Percentiles rank a stretch among this genome's conserved stretches.
Conservation (phyloP, 1,284 basidiomycete species). For the Ceratobasidium sp. region DNA sequence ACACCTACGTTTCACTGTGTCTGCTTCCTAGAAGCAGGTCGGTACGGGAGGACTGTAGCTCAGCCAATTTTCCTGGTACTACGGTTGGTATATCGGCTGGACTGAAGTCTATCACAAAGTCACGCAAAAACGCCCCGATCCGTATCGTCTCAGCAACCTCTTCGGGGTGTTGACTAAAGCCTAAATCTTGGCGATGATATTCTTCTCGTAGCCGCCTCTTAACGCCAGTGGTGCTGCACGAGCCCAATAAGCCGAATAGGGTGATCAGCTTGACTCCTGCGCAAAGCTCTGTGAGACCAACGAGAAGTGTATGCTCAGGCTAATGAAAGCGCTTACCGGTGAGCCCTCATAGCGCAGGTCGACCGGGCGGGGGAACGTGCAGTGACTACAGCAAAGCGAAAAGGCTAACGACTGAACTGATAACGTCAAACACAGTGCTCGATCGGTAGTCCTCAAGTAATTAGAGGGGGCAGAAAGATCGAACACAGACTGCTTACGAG, state of each 20-base stretch:
- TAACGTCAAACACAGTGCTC: constrained; percentile 13
- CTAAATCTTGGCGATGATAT: too few relatives aligned
- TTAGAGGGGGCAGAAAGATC: too few relatives aligned
- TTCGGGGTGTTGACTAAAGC: neutral
- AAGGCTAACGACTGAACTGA: constrained; percentile 11
- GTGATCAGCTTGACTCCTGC: constrained; percentile 31
- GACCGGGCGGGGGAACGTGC: constrained; percentile 4
- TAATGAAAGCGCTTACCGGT: neutral
- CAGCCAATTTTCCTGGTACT: too few relatives aligned
- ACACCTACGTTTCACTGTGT: too few relatives aligned
- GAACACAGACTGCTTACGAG: too few relatives aligned
- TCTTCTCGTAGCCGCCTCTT: constrained; percentile 3
- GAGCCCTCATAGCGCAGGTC: constrained; percentile 8
- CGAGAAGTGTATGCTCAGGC: neutral
- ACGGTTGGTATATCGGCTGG: constrained; percentile 3
- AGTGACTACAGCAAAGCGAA: neutral
- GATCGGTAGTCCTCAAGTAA: constrained; percentile 25
- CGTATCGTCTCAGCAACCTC: constrained; percentile 47
- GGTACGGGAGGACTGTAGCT: too few relatives aligned
- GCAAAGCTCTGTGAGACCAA: too few relatives aligned
- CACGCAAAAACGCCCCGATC: constrained; percentile 43
- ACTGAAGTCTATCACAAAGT: constrained; percentile 21
- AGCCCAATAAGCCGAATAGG: constrained; percentile 23
- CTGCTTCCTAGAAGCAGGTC: too few relatives aligned
- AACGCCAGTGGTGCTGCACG: constrained; percentile 35